Base-by-base conservation (phyloP, 108 stramenopile species). In the Cylindrotheca fusiformis region DNA sequence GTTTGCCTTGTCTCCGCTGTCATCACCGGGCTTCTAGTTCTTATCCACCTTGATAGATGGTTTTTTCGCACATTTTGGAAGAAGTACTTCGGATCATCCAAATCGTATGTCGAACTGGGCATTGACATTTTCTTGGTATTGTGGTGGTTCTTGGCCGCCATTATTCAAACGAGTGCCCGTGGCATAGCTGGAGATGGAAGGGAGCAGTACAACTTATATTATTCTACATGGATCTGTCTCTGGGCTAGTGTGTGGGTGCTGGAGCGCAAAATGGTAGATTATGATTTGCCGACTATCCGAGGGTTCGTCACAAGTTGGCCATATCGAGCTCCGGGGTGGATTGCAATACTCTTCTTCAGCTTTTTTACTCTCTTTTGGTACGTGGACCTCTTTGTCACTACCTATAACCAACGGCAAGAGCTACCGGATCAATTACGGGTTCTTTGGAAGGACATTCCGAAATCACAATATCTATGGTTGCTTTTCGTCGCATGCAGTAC, bases 131-230 rank as follows among this genome's bases (percentile, higher is more conserved):
- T 81, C 46, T 60, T 90, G 55, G 52, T 86, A 0, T 18, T 87
- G 4, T 76, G 86, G 79, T 91, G 90, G 90, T 58, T 80, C 26
- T 49, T 86, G 3, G 83, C 80, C 2, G 64, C 75, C 5, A 79
- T 84, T 65, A 74, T 86, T 19, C 77, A 84, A 54, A 91, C 90
- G 1, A 56, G 71, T 1, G 72, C 83, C 14, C 30, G 60, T 19
- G 89, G 89, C 0, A 75, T 84, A 24, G 86, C 86, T n/a, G 90
- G 90, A 8, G 81, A 87, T 32, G 85, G 82, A 2, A 86, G 77
- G 54, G 82, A 69, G 21, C 82, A 87, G 54, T 87, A 74, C 74
- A 85, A 85, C 44, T 53, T 91, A 2, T 91, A 91, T 48, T 91
- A 73, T 51, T 64, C 60, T 18, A 69, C 69, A 3, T 91, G 90